Base-by-base conservation (phyloP, 345 rosid species). In the Citrus trifoliata region DNA sequence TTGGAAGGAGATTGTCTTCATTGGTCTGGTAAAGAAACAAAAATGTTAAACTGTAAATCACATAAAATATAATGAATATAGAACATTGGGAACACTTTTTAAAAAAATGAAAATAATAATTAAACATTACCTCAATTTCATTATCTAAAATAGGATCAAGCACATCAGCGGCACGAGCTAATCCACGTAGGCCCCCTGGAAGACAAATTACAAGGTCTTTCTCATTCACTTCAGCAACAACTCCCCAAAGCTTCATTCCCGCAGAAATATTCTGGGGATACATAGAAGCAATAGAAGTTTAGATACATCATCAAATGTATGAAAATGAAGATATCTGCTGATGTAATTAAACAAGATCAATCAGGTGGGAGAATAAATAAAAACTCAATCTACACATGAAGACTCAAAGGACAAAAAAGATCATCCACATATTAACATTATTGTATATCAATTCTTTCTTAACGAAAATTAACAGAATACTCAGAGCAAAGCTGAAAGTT, bases 211-310 rank as follows among this genome's bases (percentile, higher is more conserved):
- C 94, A 73, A 96, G 93, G 80, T 96, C 98, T 85, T 96, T 96
- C 84, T 88, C 92, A 82, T 94, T 94, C 74, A 96, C 93, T 89
- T 96, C 99, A 62, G 91, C 81, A 82, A 96, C 86, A 83, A 96
- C 92, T 82, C 99, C 99, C 91, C 89, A 93, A 37, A 96, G 93
- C 89, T 91, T 96, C 99, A 96, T 93, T 83, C 97, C 98, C 10
- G 93, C 91, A 78, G 90, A 84, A 73, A 96, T 89, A 87, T 96
- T 96, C 99, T 96, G 87, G 35, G 67, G 37, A 84, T 19, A 71
- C 19, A 56, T 10, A 81, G 7, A 71, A n/a, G 25, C 81, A 80
- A 22, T 51, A 82, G 38, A 67, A 65, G 55, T 76, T 67, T 58
- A 27, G 40, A 60, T 6, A 37, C 55, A 19, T 67, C 55, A 35